These are phyloP conservation scores for Alloteropsis semialata DNA, from an alignment of 176 grass and related monocot species.

Conservation along the genomic window DNA sequence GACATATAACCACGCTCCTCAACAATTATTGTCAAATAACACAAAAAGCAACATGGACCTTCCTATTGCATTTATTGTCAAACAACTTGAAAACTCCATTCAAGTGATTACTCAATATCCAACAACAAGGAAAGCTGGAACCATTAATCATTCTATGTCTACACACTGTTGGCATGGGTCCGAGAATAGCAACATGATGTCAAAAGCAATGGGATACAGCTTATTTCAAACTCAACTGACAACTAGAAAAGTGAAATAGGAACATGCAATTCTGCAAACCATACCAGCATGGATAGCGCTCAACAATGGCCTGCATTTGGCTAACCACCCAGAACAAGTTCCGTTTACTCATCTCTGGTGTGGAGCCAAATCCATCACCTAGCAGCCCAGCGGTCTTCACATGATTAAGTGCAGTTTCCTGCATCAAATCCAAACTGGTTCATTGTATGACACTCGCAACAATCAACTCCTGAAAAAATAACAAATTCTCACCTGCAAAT, in stretches of 20 bases:
- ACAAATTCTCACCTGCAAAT: constrained; percentile 69
- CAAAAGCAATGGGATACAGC: not conserved
- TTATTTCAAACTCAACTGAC: constrained; percentile 6
- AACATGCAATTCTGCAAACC: not conserved
- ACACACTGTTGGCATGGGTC: not conserved
- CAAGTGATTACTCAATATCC: constrained; percentile 2
- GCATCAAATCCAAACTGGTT: constrained; percentile 12
- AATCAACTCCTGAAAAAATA: constrained; percentile 18
- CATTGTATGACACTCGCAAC: not conserved
- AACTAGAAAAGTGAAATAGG: not conserved
- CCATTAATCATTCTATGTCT: not conserved
- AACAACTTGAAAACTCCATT: constrained; percentile 21
- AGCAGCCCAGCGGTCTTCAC: constrained; percentile 76
- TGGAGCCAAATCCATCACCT: constrained; percentile 92
- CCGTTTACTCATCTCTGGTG: constrained; percentile 93
- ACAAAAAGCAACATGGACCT: not conserved
- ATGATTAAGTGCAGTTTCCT: constrained; percentile 92
- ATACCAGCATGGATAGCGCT: constrained; percentile 95
- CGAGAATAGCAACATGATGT: not conserved
- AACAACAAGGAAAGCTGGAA: not conserved
- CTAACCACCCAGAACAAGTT: constrained; percentile 99
- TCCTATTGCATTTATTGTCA: constrained; percentile 39
- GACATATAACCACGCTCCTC: constrained; percentile 14
- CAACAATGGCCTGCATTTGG: constrained; percentile 82
- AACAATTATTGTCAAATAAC: constrained; percentile 17